Base-by-base conservation (phyloP, 1,284 basidiomycete species). In the Microbotryum violaceum region DNA sequence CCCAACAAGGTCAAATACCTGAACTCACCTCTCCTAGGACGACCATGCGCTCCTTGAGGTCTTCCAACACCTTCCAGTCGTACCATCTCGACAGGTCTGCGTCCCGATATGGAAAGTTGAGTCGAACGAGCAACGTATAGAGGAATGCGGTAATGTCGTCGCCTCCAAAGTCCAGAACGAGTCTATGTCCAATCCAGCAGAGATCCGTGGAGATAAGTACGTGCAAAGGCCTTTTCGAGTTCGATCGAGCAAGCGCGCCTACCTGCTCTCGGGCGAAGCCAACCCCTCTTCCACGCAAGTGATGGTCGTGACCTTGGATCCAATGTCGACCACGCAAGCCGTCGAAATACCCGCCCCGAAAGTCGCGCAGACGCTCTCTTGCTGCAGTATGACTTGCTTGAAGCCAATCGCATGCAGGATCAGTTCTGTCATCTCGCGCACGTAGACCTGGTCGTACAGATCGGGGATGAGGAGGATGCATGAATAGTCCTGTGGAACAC, bases 251-350 rank as follows among this genome's bases (percentile, higher is more conserved):
- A 42, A 29, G 31, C 7, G 25, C 12, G 65, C 76, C 53, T 70
- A 89, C 91, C 94, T 83, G 4, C 91, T 91, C 69, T 98, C 96
- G 3, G 87, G 75, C 29, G 93, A 78, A 18, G 98, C 83, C 55
- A 94, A 75, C 1, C 96, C 96, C 72, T 99, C 96, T 67, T 98
- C 96, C 8, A 98, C 88, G 72, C 94, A 97, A 0, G 92, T 85
- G 56, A 99, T 84, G 66, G 84, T 89, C 3, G 89, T 92, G 65
- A 82, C 84, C 27, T 82, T 82, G 7, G 93, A 87, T 12, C 96
- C 96, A 58, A 98, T 85, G 73, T 98, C 91, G 44, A 98, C 89
- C 4, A 99, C 89, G 73, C 94, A 97, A 14, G 92, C 93, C 66
- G 85, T 88, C 0, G 89, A 91, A 61, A 97, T 86, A 14, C 96